Conservation (phyloP, 768 basidiomycete genomes). For the Kwoniella dejecticola region DNA sequence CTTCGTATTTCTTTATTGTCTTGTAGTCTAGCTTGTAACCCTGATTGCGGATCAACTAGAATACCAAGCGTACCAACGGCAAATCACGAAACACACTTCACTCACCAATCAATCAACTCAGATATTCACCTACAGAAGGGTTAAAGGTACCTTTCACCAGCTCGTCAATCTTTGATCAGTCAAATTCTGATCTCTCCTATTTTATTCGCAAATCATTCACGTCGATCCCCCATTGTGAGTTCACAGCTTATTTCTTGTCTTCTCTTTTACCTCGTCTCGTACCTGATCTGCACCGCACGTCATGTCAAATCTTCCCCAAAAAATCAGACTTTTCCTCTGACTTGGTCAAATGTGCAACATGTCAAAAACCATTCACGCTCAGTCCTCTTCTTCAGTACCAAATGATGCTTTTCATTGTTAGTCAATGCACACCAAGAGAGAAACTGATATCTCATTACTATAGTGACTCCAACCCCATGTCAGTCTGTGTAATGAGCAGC, state of each 20-base stretch:
- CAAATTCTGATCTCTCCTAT: background rate
- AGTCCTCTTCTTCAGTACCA: background rate
- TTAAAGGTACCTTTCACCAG: slow-evolving; percentile 4
- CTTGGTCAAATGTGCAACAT: background rate
- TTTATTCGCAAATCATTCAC: slow-evolving; percentile 12
- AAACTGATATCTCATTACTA: background rate
- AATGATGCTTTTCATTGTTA: background rate
- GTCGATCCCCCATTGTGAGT: slow-evolving; percentile 9
- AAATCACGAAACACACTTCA: background rate
- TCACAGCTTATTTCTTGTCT: background rate
- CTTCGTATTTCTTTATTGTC: background rate
- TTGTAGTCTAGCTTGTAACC: background rate
- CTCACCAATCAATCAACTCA: background rate
- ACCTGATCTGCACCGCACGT: background rate
- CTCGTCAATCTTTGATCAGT: slow-evolving; percentile 1
- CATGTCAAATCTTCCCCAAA: slow-evolving; percentile 1
- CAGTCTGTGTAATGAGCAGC: slow-evolving; percentile 17
- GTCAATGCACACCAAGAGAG: background rate
- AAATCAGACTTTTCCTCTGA: background rate
- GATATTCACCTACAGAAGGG: background rate
- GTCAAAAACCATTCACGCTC: slow-evolving; percentile 5
- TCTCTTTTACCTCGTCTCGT: background rate
- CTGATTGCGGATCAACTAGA: background rate
- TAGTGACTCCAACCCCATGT: slow-evolving; percentile 2
- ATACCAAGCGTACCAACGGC: background rate